phyloP scores from a whole-genome alignment of 257 asterid genomes.

The Oldenlandia corymbosa region DNA sequence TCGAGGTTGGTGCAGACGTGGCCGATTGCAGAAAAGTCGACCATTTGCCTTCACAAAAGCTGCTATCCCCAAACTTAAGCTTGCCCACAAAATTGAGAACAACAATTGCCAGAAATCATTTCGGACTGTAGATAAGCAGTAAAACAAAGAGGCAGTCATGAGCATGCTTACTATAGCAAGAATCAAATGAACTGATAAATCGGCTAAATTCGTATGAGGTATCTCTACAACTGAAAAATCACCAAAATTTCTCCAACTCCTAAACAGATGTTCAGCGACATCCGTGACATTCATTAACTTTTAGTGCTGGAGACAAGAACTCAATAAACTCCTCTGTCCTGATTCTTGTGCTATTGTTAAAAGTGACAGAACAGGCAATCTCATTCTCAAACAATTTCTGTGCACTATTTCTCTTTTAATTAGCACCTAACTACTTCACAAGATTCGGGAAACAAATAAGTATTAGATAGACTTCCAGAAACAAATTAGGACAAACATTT shows the following conservation, averaged over 20 bases:
- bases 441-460: background rate
- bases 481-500: background rate
- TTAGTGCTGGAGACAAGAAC: background rate
- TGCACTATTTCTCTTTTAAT: background rate
- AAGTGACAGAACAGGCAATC: too few relatives aligned
- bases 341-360: too few relatives aligned
- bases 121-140: constrained; percentile 39
- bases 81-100: constrained; percentile 69
- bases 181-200: background rate
- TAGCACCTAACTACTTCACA: background rate
- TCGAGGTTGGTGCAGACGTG: constrained; percentile 71
- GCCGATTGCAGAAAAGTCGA: constrained; percentile 77
- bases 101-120: constrained; percentile 46
- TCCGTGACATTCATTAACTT: background rate
- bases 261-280: background rate
- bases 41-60: constrained; percentile 67
- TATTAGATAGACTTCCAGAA: background rate
- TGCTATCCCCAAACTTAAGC: constrained; percentile 57
- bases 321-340: too few relatives aligned
- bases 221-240: background rate
- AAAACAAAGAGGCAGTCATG: constrained; percentile 4
- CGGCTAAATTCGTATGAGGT: background rate
- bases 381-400: background rate
- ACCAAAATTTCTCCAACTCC: background rate
- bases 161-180: constrained; percentile 3